Conservation (phyloP, 176 grass and related monocot genomes). For the Echinochloa phyllopogon region DNA sequence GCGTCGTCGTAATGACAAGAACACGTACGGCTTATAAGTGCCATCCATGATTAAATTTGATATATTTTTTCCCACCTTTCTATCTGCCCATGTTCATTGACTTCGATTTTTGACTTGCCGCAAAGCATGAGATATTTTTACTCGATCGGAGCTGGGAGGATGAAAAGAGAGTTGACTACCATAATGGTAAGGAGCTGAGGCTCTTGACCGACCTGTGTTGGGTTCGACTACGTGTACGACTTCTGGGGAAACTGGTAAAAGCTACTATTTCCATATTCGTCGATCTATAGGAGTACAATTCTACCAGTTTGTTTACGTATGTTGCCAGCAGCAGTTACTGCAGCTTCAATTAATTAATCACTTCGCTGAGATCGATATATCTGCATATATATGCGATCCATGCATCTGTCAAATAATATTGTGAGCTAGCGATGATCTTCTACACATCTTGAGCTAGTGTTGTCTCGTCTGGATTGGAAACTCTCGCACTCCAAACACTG, state of each 20-base stretch:
- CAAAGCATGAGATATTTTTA: background rate
- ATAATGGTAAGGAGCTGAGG: background rate
- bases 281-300: too few species aligned
- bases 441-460: background rate
- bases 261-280: too few species aligned
- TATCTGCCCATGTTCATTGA: slow-evolving; percentile 45
- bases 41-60: background rate
- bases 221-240: too few species aligned
- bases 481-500: background rate
- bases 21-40: slow-evolving; percentile 16
- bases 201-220: background rate
- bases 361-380: background rate
- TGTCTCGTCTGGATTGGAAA: background rate
- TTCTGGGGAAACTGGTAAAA: too few species aligned
- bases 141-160: background rate
- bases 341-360: too few species aligned
- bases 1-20: slow-evolving; percentile 33
- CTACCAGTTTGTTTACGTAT: too few species aligned
- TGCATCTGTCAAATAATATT: background rate
- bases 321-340: too few species aligned
- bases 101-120: background rate
- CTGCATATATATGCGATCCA: too few species aligned
- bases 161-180: background rate
- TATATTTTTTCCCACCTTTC: slow-evolving; percentile 1
- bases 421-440: background rate